Base-by-base conservation (phyloP, 176 grass and related monocot species). In the Alloteropsis semialata region DNA sequence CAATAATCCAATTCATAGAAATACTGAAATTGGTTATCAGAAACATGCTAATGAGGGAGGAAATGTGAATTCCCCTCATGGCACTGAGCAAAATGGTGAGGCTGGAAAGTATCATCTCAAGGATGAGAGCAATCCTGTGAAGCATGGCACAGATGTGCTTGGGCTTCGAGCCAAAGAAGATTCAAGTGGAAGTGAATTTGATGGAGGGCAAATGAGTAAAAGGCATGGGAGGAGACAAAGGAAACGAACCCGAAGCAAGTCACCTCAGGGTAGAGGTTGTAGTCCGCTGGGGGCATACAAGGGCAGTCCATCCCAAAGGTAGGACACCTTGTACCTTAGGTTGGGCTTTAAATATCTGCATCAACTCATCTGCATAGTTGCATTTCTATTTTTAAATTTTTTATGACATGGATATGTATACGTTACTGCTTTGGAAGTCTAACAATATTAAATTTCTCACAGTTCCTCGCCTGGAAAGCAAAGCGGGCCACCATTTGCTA, bases 391-490 rank as follows among this genome's bases (percentile, higher is more conserved):
- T 86, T 56, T 63, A 82, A 14, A 29, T 25, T 25, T 50, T 56
- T 49, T 65, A 64, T 78, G 58, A 4, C 66, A 74, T 79, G 21
- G 11, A 34, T 72, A 49, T 66, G 19, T 57, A 48, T 64, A 11
- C 44, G 4, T 82, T 19, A 17, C 19, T 49, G 22, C 29, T 85
- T 50, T 85, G 25, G 82, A 82, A 78, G 29, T 51, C 60, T 88
- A 79, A 80, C 8, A 50, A 58, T 70, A 34, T 64, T 82, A 33
- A 34, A 60, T 82, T 75, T 91, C 13, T 92, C 89, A 85, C 90
- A 95, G 92, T 79, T 79, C 43, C 18, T 95, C 90, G 58, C 85
- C 85, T 87, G 85, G 61, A 72, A 90, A 75, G 72, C 72, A 89
- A 80, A 84, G 50, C 34, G 84, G 43, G 55, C 75, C 73, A 18